Evolutionary conservation across 2,329 filamentous ascomycete genomes (phyloP), one percentile per base, ranked within the genome.

Genomic region (Alternaria sp.): DNA sequence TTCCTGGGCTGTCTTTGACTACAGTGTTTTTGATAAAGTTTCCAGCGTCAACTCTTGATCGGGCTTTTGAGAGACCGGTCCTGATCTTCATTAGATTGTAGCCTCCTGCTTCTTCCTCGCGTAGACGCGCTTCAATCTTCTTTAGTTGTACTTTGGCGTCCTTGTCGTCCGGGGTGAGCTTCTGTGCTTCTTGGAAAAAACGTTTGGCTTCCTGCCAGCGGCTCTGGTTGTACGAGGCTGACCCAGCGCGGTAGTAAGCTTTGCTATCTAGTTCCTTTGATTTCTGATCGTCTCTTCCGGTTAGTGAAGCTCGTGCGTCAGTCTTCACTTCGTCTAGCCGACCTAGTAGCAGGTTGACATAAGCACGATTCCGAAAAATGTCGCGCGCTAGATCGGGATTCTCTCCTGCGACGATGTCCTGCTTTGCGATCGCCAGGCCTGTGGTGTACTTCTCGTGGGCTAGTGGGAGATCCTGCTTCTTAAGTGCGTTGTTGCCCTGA

Each of bases 21-120:
- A 77, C 70, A 1, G 85, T 81, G 0, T 79, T 78, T 0, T 70
- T 74, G 7, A 75, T 75, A 61, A 79, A 87, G 2, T 80, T 85
- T 0, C 82, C 83, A 56, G 78, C 81, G 62, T 87, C 84, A 2
- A 86, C 66, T 5, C 79, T 56, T 0, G 83, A 81, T 3, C 81
- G 79, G 30, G 83, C 74, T 42, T 70, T 63, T 79, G 77, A 78
- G 80, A 80, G 1, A 42, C 51, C 52, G 44, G 57, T 7, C 16
- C 63, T 65, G 80, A 85, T 4, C 67, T 71, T 72, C 11, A 63
- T 62, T 0, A 66, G 60, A 38, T 73, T 42, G 53, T 84, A 85
- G 0, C 59, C 59, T 1, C 83, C 83, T 0, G 57, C 75, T 14
- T 76, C 51, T 46, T 81, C 68, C 63, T 86, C 83, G 34, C 65